Evolutionary conservation across 306 rosid genomes (phyloP), one percentile per base, ranked within the genome.

Genomic region (Citrullus mucosospermus): DNA sequence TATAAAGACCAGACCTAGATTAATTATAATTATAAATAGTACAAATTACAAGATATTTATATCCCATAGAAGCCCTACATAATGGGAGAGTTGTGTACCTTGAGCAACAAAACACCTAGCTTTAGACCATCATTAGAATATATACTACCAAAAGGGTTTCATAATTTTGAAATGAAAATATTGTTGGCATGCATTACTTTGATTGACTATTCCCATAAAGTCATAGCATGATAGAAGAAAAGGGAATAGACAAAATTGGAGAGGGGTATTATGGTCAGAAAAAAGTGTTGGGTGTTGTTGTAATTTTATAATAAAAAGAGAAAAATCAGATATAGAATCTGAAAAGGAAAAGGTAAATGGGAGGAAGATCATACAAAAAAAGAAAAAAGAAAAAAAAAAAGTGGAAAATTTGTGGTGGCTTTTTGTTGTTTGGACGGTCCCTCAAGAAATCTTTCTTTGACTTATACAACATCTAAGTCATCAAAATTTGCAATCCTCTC

Each of bases 401-500:
- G 44, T 15, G 57, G 65, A 22, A 55, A 41, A 5, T 56, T 18
- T 36, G 67, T 57, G 67, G 79, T 76, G 54, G 79, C 69, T 76
- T 76, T 76, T 76, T 41, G 51, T 57, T 56, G 53, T 57, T 59
- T 56, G 79, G 67, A 36, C 38, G 79, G 55, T 76, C 57, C 54
- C 69, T 22, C 39, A 17, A 57, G 68, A 76, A 57, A 76, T 76
- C 66, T 76, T 76, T 76, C 78, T 73, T 73, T 73, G 78, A 73
- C 78, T 73, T 73, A 53, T 73, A n/a, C 53, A 18, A 38, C 14
- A 17, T 2, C n/a, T 18, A 17, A 15, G 73, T 9, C 74, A 39
- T 41, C 30, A 69, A 44, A 44, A 6, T 69, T n/a, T 41, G 18
- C 36, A 5, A 41, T 38, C 28, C 17, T 48, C 54, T 48, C 54